Percentiles rank a stretch among this genome's conserved stretches.
Conservation (phyloP, 305 asterid species). For the Rubia balearica region DNA sequence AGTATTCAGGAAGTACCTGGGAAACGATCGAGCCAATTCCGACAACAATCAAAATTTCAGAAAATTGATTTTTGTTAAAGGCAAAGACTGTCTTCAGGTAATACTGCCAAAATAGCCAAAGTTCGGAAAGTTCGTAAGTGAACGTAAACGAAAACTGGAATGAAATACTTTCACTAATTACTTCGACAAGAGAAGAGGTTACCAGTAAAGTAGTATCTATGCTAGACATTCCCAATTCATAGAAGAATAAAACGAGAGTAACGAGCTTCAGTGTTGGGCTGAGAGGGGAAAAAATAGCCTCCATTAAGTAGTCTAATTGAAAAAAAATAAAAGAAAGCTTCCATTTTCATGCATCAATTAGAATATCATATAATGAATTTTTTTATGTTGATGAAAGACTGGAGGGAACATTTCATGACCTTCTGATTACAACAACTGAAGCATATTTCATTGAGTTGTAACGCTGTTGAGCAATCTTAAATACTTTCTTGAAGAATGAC, state of each 20-base stretch:
- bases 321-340: background rate
- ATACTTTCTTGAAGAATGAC: slow-evolving; percentile 38
- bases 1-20: slow-evolving; percentile 48
- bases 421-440: slow-evolving; percentile 48
- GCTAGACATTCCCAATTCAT: slow-evolving; percentile 88
- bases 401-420: slow-evolving; percentile 30
- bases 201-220: slow-evolving; percentile 73
- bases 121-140: slow-evolving; percentile 11
- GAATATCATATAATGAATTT: background rate
- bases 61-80: slow-evolving; percentile 74
- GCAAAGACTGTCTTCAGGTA: slow-evolving; percentile 82
- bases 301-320: background rate
- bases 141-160: background rate
- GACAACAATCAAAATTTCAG: slow-evolving; percentile 83
- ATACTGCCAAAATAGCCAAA: slow-evolving; percentile 48
- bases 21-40: slow-evolving; percentile 89
- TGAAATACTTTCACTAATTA: background rate
- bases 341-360: background rate
- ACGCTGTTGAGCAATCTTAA: slow-evolving; percentile 48
- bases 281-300: slow-evolving; percentile 16
- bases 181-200: slow-evolving; percentile 16
- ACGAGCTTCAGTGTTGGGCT: slow-evolving; percentile 68
- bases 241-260: slow-evolving; percentile 76
- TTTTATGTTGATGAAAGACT: background rate
- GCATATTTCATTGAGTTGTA: slow-evolving; percentile 67